Conservation (phyloP, 768 basidiomycete genomes). For the Tephrocybe sp. region DNA sequence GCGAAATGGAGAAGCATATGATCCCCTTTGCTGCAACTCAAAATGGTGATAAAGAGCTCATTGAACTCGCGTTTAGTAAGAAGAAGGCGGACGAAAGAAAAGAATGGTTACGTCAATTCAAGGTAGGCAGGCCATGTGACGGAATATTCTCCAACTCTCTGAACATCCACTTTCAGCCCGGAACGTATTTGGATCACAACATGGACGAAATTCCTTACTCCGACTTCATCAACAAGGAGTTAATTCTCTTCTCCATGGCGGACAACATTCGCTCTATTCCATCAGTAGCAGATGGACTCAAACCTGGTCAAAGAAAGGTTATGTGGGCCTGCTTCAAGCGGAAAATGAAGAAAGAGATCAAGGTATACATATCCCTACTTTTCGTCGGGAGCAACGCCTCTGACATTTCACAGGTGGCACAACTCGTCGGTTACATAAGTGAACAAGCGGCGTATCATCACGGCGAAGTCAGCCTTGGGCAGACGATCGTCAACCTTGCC, state of each 20-base stretch:
- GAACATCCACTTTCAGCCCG: constrained; percentile 55
- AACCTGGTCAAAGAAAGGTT: constrained; percentile 97
- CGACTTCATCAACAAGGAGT: constrained; percentile 97
- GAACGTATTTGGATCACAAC: constrained; percentile 90
- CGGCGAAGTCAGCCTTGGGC: constrained; percentile 83
- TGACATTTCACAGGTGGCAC: constrained; percentile 64
- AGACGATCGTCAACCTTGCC: constrained; percentile 91
- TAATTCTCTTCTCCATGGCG: constrained; percentile 99
- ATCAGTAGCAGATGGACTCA: constrained; percentile 89
- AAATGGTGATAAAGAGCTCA: constrained; percentile 82
- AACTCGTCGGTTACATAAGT: constrained; percentile 92
- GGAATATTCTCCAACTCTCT: not conserved
- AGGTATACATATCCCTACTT: constrained; percentile 42
- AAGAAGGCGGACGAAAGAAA: constrained; percentile 98
- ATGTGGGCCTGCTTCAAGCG: constrained; percentile 96
- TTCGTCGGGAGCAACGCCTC: not conserved
- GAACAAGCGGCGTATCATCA: constrained; percentile 97
- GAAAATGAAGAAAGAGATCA: constrained; percentile 89
- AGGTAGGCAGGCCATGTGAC: constrained; percentile 40
- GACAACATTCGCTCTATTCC: constrained; percentile 99
- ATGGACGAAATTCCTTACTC: constrained; percentile 82
- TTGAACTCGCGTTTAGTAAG: constrained; percentile 99
- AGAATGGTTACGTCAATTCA: constrained; percentile 95
- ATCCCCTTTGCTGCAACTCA: constrained; percentile 85
- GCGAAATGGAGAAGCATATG: constrained; percentile 90